Evolutionary conservation across 345 rosid species (phyloP), one percentile per base, ranked within the genome.

Genomic region (Acer negundo): DNA sequence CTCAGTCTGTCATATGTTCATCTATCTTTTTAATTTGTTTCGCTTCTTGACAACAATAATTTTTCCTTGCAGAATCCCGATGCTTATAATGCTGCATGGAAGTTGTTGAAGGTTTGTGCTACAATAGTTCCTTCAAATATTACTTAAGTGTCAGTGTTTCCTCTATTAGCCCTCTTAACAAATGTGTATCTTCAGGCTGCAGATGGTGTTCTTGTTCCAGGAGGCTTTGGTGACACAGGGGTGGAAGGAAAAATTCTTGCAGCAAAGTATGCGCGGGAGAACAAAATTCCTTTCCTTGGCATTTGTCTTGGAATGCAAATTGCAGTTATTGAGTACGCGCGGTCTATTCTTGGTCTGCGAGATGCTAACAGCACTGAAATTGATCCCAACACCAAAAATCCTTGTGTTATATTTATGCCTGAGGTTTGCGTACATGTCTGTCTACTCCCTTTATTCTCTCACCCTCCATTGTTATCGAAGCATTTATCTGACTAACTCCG

Each of bases 301-400:
- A 93, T 97, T 78, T 97, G 99, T 79, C 87, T 97, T 23, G 99
- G 99, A 31, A 97, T 97, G 99, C 99, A 97, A 81, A 80, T 87
- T 80, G 99, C 98, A 55, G 99, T 97, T 66, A 87, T 97, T 65
- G 99, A 97, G 83, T 90, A 71, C 75, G 96, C 99, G 69, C 91
- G 91, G 63, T 82, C 87, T 62, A 88, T 90, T 77, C 91, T 97
- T n/a, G 91, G 93, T 78, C 76, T 89, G 80, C 75, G 80, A 70
- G 95, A 91, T 81, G 98, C 99, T 51, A 94, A 91, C 79, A 97
- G 99, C 78, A 90, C 97, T 26, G 99, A 97, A 78, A 90, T 97
- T 79, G 97, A 97, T 86, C 87, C 90, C 24, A 81, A 84, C 56
- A 90, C 94, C 44, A 75, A 80, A 69, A 85, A 87, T 82, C 98